phyloP scores from a whole-genome alignment of 345 rosid species.

The Lumnitzera littorea region DNA sequence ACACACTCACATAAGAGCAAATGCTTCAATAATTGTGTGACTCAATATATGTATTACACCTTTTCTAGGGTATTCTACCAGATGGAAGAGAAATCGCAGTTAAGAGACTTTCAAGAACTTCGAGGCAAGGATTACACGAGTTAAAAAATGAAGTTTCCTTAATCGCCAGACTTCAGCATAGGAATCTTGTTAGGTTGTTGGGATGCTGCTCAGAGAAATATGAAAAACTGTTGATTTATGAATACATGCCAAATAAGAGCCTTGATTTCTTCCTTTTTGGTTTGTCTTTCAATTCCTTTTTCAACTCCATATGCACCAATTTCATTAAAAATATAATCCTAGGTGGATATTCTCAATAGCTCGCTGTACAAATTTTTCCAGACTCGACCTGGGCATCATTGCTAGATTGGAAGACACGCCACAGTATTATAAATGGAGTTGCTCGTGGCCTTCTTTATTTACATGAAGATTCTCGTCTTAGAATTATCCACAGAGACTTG shows the following conservation, averaged over 20 bases:
- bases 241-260: slow-evolving; percentile 43
- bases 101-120: slow-evolving; percentile 43
- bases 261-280: slow-evolving; percentile 41
- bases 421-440: slow-evolving; percentile 27
- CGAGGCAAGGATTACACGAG: slow-evolving; percentile 46
- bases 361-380: background rate
- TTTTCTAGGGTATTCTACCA: slow-evolving; percentile 30
- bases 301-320: background rate
- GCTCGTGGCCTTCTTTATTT: slow-evolving; percentile 44
- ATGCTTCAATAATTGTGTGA: background rate
- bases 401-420: slow-evolving; percentile 39
- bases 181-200: slow-evolving; percentile 43
- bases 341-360: background rate
- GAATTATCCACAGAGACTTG: slow-evolving; percentile 41
- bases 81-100: slow-evolving; percentile 39
- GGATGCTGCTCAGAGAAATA: slow-evolving; percentile 40
- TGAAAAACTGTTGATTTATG: slow-evolving; percentile 39
- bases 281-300: slow-evolving; percentile 8
- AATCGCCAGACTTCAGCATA: slow-evolving; percentile 47
- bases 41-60: background rate
- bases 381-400: slow-evolving; percentile 25
- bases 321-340: background rate
- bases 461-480: slow-evolving; percentile 50
- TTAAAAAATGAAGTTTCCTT: slow-evolving; percentile 45
- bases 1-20: background rate